These are phyloP conservation scores for Hsuehochloa calcarea DNA, from an alignment of 176 grass and related monocot species.

Conservation along the genomic window DNA sequence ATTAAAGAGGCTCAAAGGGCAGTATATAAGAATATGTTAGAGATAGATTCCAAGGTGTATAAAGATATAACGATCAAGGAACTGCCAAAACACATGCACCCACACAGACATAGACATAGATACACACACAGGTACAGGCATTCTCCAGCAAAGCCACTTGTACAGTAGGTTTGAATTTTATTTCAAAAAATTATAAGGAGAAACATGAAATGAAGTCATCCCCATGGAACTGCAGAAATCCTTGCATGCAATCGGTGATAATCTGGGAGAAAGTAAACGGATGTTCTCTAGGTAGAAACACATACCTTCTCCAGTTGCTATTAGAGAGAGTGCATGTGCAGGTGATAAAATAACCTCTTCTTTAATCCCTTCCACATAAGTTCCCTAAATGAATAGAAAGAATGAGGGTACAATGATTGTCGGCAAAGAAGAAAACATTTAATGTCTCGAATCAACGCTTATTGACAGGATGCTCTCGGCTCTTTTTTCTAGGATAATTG, in stretches of 20 bases:
- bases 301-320: constrained; percentile 98
- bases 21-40: no score
- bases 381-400: constrained; percentile 63
- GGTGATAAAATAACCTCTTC: constrained; percentile 98
- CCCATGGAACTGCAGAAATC: not conserved
- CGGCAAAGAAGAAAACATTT: constrained; percentile 10
- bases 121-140: not conserved
- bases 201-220: not conserved
- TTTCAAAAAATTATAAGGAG: not conserved
- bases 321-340: constrained; percentile 96
- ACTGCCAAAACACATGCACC: constrained; percentile 7
- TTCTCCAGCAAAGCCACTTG: not conserved
- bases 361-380: constrained; percentile 98
- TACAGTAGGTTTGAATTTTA: constrained; percentile 1
- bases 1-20: no score
- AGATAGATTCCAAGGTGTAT: constrained; percentile 2
- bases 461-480: not conserved
- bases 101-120: constrained; percentile 3
- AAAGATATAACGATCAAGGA: constrained; percentile 8
- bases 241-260: not conserved
- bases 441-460: not conserved
- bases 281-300: not conserved
- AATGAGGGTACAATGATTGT: constrained; percentile 21
- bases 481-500: not conserved
- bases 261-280: not conserved